Percentiles rank a stretch among this genome's conserved stretches.
Conservation (phyloP, 257 asterid species). For the Avicennia marina region DNA sequence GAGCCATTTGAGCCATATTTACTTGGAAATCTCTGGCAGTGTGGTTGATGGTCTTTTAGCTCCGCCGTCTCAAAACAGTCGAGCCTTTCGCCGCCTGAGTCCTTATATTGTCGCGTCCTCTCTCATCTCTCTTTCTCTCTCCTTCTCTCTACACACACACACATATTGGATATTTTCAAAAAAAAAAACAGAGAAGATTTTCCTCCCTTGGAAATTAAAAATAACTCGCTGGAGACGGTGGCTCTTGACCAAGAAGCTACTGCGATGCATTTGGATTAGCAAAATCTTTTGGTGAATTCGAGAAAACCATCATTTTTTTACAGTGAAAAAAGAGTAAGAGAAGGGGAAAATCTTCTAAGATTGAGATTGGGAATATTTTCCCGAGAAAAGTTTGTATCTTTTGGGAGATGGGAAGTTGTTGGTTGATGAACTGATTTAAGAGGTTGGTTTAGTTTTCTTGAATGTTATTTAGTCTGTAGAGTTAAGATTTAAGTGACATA, state of each 20-base stretch:
- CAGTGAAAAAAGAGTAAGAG: background rate
- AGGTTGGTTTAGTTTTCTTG: conserved; percentile 31
- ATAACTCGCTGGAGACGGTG: conserved; percentile 34
- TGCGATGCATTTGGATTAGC: conserved; percentile 46
- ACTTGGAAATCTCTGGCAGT: background rate
- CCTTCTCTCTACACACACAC: too few species aligned
- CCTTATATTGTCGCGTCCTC: conserved; percentile 10
- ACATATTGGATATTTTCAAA: too few species aligned
- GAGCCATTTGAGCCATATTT: background rate
- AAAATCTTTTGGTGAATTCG: conserved; percentile 36
- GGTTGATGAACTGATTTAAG: conserved; percentile 25
- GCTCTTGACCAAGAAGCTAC: conserved; percentile 25
- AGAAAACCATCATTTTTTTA: conserved; percentile 32
- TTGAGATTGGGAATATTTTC: conserved; percentile 15
- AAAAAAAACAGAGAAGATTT: background rate
- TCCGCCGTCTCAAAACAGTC: conserved; percentile 21
- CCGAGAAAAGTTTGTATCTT: conserved; percentile 20
- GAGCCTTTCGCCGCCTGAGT: conserved; percentile 42
- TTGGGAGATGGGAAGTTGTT: background rate
- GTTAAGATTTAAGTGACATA: background rate
- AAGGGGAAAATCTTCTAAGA: conserved; percentile 18
- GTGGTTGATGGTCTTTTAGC: background rate
- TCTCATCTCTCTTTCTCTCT: conserved; percentile 5
- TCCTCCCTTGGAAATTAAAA: conserved; percentile 41
- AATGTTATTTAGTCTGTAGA: background rate